Evolutionary conservation across 2,329 filamentous ascomycete species (phyloP), one percentile per base, ranked within the genome.

Genomic region (Epichloe festucae): DNA sequence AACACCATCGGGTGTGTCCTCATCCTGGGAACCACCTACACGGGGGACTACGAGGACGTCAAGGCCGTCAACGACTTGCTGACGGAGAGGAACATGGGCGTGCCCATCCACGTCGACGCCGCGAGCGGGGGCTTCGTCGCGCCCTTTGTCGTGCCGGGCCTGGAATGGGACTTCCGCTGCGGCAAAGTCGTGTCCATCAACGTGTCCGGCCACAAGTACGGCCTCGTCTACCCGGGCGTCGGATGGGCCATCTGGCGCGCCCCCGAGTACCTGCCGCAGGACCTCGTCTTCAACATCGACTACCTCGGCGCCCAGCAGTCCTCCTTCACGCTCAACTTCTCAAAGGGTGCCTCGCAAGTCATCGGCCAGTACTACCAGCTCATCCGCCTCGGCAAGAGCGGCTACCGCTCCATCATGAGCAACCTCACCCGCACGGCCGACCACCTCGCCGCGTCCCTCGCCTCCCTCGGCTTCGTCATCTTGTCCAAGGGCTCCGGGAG

Each of bases 261-360:
- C 40, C 79, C 87, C 48, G 84, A 93, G 66, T 93, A 77, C 69
- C 78, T 95, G 3, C 91, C 91, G 7, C 78, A 91, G 64, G 90
- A 96, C 63, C 82, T 96, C 21, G 89, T 97, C 61, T 97, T 97
- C 80, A 96, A 95, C 77, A 96, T 97, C 78, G 96, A 96, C 77
- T 97, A 97, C 71, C 84, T 96, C 5, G 91, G 91, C 48, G 90
- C 91, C 11, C 89, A 96, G 64, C 91, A 97, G 67, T 85, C 89
- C 2, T 95, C 89, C 3, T 96, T 96, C 72, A 96, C 91, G 0
- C 81, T 97, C 54, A 97, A 97, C 76, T 97, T 97, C 75, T 94
- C 64, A 95, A 95, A 23, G 68, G 90, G 90, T 52, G 91, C 91
- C 12, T 89, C 85, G 5, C 90, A 96, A 65, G 87, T 96, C 63